A percentile compares a stretch with the other conserved stretches of the same genome.
phyloP scores from a whole-genome alignment of 1,284 basidiomycete genomes.

The Pseudozyma thailandica region DNA sequence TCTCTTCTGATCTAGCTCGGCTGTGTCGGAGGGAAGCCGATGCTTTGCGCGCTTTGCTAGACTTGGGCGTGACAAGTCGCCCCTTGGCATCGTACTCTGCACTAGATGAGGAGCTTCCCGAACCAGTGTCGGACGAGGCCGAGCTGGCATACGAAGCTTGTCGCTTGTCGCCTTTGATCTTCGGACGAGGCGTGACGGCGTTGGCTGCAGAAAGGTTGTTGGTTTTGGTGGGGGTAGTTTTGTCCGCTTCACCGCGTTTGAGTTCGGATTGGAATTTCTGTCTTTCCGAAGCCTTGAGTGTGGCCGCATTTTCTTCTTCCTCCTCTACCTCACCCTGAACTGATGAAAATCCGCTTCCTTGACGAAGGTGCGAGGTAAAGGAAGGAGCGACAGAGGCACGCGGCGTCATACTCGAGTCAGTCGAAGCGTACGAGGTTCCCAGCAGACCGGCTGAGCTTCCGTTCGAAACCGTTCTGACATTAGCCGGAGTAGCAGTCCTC shows the following conservation, averaged over 20 bases:
- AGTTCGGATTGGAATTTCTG: constrained; percentile 39
- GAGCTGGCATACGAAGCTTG: constrained; percentile 31
- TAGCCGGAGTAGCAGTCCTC: constrained; percentile 53
- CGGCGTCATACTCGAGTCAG: constrained; percentile 50
- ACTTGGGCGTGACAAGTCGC: constrained; percentile 9
- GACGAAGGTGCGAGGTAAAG: background rate
- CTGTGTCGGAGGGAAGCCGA: constrained; percentile 15
- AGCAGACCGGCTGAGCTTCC: constrained; percentile 14
- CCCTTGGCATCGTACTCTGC: constrained; percentile 32
- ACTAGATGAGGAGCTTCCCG: constrained; percentile 29
- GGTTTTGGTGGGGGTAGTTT: constrained; percentile 28
- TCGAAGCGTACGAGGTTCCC: constrained; percentile 39
- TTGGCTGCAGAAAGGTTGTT: background rate
- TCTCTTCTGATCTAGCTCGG: constrained; percentile 32
- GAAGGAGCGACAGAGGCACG: constrained; percentile 28
- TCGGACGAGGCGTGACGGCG: constrained; percentile 22
- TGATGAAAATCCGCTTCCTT: constrained; percentile 4
- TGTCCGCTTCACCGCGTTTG: constrained; percentile 6
- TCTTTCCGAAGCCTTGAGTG: constrained; percentile 52
- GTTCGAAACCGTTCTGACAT: constrained; percentile 23
- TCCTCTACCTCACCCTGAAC: constrained; percentile 7
- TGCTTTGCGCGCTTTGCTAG: constrained; percentile 16
- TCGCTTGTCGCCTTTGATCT: constrained; percentile 13
- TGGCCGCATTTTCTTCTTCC: constrained; percentile 28
- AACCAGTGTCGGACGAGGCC: constrained; percentile 25